Evolutionary conservation across 108 stramenopile species (phyloP).

Genomic region (Fragilariopsis cylindrus): DNA sequence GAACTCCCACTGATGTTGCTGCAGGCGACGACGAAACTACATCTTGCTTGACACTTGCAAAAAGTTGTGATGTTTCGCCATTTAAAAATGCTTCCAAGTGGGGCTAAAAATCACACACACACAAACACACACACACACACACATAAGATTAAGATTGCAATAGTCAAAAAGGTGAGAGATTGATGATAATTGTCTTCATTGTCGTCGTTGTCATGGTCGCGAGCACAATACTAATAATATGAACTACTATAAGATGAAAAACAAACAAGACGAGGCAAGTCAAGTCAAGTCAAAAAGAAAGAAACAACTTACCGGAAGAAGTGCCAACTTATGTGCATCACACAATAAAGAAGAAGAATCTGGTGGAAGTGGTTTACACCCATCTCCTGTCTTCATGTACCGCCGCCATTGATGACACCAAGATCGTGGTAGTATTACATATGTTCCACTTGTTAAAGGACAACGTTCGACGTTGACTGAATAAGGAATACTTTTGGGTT

Average conservation of each 20-base stretch:
- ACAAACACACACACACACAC: too few species aligned
- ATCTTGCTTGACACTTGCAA: slow-evolving; percentile 24
- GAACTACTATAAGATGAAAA: too few species aligned
- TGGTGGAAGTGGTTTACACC: slow-evolving; percentile 61
- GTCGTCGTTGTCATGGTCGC: too few species aligned
- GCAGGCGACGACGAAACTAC: slow-evolving; percentile 17
- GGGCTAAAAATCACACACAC: slow-evolving; percentile 20
- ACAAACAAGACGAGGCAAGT: too few species aligned
- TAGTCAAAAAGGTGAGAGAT: too few species aligned
- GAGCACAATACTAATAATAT: too few species aligned
- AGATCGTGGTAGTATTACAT: slow-evolving; percentile 68
- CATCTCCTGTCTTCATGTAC: slow-evolving; percentile 87
- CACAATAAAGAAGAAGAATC: slow-evolving; percentile 72
- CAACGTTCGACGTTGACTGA: slow-evolving; percentile 24
- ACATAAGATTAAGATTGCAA: too few species aligned
- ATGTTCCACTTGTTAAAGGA: slow-evolving; percentile 65
- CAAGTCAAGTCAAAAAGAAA: neutral
- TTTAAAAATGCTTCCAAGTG: slow-evolving; percentile 72
- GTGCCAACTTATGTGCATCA: slow-evolving; percentile 73
- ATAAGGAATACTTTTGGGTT: neutral
- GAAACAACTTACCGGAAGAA: slow-evolving; percentile 42
- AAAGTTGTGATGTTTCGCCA: slow-evolving; percentile 60
- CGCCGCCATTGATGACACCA: slow-evolving; percentile 85
- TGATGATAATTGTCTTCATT: too few species aligned
- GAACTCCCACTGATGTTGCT: slow-evolving; percentile 7